These are phyloP conservation scores for Colletotrichum theobromicola DNA, from an alignment of 2,329 filamentous ascomycete species.

Conservation along the genomic window DNA sequence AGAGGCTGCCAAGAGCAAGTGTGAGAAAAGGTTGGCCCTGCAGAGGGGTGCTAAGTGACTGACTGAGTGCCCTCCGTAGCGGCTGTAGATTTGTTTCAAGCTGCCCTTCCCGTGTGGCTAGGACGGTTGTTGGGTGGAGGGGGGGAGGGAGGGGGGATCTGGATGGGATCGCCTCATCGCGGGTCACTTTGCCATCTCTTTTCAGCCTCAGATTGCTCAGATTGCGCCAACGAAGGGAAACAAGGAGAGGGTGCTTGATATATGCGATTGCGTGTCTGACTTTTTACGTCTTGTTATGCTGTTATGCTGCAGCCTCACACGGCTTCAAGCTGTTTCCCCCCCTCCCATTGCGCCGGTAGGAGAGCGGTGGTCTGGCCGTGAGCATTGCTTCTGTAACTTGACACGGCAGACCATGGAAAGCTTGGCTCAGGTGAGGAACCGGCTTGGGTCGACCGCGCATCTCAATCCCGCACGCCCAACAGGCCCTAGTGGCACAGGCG, in stretches of 20 bases:
- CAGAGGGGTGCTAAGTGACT: not conserved
- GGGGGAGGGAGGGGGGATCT: not conserved
- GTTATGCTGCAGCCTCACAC: not conserved
- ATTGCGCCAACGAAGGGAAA: not conserved
- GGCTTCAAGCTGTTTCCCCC: not conserved
- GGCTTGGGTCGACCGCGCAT: conserved; percentile 14
- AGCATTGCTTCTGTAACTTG: conserved; percentile 3
- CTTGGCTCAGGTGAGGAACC: conserved; percentile 13
- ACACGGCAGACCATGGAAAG: conserved; percentile 14
- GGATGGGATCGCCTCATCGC: conserved; percentile 3
- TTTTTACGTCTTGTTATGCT: conserved; percentile 6
- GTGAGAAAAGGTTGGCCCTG: not conserved
- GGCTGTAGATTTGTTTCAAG: conserved; percentile 16
- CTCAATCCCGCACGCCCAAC: conserved; percentile 21
- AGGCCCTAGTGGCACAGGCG: conserved; percentile 16
- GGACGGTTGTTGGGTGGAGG: not conserved
- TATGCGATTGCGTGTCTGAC: not conserved
- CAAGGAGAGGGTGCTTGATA: not conserved
- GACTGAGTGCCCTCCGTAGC: not conserved
- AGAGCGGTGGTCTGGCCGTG: not conserved
- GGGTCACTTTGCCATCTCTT: not conserved
- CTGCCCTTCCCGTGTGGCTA: conserved; percentile 5
- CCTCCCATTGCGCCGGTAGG: not conserved
- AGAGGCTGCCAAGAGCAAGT: not conserved
- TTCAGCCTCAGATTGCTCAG: not conserved